Percentiles rank a stretch among this genome's conserved stretches.
These are phyloP conservation scores for Salix arbutifolia DNA, from an alignment of 345 rosid species.

Conservation along the genomic window DNA sequence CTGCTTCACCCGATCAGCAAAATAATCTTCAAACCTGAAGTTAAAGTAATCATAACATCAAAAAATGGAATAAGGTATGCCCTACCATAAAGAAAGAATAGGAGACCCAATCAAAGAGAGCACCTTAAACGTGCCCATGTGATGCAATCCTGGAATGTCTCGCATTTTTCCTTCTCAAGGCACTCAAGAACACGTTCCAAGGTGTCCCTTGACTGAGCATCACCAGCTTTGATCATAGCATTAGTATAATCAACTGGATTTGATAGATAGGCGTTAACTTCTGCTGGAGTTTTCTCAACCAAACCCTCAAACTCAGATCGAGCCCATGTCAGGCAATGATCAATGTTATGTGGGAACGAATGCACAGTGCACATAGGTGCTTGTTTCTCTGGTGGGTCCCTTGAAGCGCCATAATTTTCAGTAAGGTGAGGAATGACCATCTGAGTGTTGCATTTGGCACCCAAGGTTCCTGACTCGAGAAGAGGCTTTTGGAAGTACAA, in stretches of 20 bases:
- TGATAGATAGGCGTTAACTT: constrained; percentile 86
- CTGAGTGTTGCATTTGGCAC: constrained; percentile 98
- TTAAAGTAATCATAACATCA: constrained; percentile 19
- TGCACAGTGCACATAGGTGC: constrained; percentile 99
- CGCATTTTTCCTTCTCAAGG: constrained; percentile 85
- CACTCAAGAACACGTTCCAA: constrained; percentile 85
- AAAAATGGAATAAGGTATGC: background rate
- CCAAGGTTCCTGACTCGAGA: constrained; percentile 98
- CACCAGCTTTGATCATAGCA: constrained; percentile 73
- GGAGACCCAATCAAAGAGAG: constrained; percentile 3
- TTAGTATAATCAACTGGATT: constrained; percentile 67
- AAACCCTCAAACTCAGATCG: constrained; percentile 99
- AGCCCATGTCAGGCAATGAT: constrained; percentile 99
- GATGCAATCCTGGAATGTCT: constrained; percentile 82
- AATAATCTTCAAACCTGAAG: constrained; percentile 92
- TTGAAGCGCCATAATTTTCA: constrained; percentile 97
- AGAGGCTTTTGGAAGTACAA: constrained; percentile 98
- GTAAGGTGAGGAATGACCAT: constrained; percentile 97
- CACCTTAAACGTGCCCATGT: constrained; percentile 95
- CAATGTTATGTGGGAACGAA: constrained; percentile 98
- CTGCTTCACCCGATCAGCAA: constrained; percentile 78
- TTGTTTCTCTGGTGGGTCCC: constrained; percentile 99
- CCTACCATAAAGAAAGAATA: background rate
- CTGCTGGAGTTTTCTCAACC: constrained; percentile 95
- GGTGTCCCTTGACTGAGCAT: constrained; percentile 96